Percentiles rank a stretch among this genome's conserved stretches.
phyloP scores from a whole-genome alignment of 2,329 filamentous ascomycete species.

The Hymenoscyphus infarciens region DNA sequence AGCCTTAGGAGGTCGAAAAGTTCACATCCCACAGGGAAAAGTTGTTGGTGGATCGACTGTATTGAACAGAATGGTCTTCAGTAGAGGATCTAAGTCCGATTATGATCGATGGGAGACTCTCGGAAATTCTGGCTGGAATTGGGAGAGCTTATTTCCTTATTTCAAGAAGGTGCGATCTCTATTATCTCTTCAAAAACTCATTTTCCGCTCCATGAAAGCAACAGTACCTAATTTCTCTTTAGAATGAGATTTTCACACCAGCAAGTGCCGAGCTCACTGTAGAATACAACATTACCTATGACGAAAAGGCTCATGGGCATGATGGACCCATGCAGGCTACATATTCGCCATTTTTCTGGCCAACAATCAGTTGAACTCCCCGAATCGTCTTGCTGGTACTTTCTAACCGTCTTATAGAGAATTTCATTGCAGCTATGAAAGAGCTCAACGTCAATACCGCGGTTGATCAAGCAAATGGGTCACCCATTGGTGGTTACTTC shows the following conservation, averaged over 20 bases:
- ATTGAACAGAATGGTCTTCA: constrained; percentile 6
- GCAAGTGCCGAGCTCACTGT: not conserved
- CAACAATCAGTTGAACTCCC: not conserved
- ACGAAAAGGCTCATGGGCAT: not conserved
- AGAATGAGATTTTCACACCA: constrained; percentile 4
- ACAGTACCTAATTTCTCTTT: not conserved
- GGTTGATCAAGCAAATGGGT: not conserved
- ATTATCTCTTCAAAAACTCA: not conserved
- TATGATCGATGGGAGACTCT: constrained; percentile 9
- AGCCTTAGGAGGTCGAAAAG: not conserved
- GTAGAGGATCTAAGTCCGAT: not conserved
- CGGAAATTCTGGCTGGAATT: constrained; percentile 6
- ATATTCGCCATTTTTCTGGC: constrained; percentile 3
- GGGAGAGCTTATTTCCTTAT: constrained; percentile 7
- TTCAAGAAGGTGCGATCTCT: constrained; percentile 8
- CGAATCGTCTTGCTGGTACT: not conserved
- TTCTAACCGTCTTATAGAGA: not conserved
- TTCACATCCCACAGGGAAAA: not conserved
- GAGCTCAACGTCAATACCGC: not conserved
- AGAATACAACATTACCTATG: not conserved
- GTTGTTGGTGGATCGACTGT: not conserved
- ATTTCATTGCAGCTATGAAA: not conserved
- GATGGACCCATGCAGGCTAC: not conserved
- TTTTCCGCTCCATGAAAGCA: not conserved
- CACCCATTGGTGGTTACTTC: not conserved